These are phyloP conservation scores for Arthrobotrys sinensis DNA, from an alignment of 2,329 filamentous ascomycete genomes.

Conservation along the genomic window DNA sequence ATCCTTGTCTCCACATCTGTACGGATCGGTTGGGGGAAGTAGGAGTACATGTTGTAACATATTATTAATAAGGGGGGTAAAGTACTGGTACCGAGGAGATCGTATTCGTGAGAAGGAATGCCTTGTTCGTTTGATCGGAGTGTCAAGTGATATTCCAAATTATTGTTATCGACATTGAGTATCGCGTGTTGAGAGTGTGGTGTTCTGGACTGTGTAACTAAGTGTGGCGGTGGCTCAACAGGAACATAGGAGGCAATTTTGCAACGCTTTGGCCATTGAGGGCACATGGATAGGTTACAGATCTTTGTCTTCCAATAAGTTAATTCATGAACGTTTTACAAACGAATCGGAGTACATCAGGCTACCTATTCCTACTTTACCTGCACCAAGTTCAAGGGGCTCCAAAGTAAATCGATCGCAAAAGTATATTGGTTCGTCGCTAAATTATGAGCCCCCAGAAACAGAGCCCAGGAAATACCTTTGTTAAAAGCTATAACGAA, in stretches of 20 bases:
- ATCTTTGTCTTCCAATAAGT: too few relatives aligned
- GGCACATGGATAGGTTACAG: too few relatives aligned
- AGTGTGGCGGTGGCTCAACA: too few relatives aligned
- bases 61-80: background rate
- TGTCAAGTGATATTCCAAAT: slow-evolving; percentile 19
- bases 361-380: too few relatives aligned
- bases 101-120: background rate
- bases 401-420: too few relatives aligned
- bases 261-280: slow-evolving; percentile 22
- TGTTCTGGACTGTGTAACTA: background rate
- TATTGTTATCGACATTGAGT: background rate
- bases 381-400: too few relatives aligned
- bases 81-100: background rate
- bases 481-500: too few relatives aligned
- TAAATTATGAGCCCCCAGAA: too few relatives aligned
- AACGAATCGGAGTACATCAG: too few relatives aligned
- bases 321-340: too few relatives aligned
- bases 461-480: too few relatives aligned
- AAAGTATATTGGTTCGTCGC: too few relatives aligned
- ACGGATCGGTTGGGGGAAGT: background rate
- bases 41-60: background rate
- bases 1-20: slow-evolving; percentile 27
- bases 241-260: slow-evolving; percentile 2
- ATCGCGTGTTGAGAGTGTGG: slow-evolving; percentile 21
- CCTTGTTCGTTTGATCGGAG: background rate